Evolutionary conservation across 148 eudicot genomes (phyloP).

Genomic region (Rhododendron simsii): DNA sequence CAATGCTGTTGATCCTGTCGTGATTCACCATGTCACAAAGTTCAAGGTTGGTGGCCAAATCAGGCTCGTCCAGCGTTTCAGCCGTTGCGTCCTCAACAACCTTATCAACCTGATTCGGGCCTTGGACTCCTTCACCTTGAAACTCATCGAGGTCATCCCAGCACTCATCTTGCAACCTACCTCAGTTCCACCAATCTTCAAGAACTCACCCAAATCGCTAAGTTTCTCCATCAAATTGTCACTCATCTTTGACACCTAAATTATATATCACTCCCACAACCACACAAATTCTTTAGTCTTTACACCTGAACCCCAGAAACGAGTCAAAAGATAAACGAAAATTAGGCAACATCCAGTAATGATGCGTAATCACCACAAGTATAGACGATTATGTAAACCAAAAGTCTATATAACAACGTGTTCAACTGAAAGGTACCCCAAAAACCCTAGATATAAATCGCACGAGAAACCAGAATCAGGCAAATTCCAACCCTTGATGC

Average conservation of each 20-base stretch:
- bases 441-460: too few relatives aligned
- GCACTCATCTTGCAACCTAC: conserved; percentile 74
- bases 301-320: neutral
- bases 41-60: conserved; percentile 92
- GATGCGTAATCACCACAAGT: too few relatives aligned
- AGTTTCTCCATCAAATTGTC: conserved; percentile 94
- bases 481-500: too few relatives aligned
- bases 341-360: too few relatives aligned
- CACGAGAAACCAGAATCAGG: too few relatives aligned
- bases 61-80: conserved; percentile 81
- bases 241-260: conserved; percentile 52
- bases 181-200: conserved; percentile 74
- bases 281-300: neutral
- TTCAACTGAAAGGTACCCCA: too few relatives aligned
- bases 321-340: neutral
- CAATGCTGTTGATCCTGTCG: conserved; percentile 74
- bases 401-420: too few relatives aligned
- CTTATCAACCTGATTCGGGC: conserved; percentile 80
- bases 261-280: neutral
- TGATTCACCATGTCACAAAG: conserved; percentile 90
- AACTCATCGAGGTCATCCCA: conserved; percentile 85
- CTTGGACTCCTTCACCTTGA: conserved; percentile 95
- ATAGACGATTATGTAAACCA: too few relatives aligned
- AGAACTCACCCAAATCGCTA: conserved; percentile 76
- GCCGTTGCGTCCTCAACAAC: conserved; percentile 93